These are phyloP conservation scores for Epichloe sylvatica DNA, from an alignment of 2,329 filamentous ascomycete species.

Conservation along the genomic window DNA sequence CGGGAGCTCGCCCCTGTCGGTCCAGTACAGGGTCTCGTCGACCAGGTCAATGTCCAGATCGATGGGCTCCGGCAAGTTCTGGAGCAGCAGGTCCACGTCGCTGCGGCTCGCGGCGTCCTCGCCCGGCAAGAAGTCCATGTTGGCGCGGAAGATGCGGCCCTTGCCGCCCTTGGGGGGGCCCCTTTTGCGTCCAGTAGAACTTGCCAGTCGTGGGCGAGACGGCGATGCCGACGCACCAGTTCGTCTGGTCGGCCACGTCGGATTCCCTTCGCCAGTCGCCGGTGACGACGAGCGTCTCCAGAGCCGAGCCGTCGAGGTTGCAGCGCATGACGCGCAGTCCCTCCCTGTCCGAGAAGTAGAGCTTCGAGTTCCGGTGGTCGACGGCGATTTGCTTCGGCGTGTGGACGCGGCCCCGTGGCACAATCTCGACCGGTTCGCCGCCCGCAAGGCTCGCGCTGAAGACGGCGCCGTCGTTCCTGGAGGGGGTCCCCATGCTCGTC, in stretches of 20 bases:
- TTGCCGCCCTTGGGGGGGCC: constrained; percentile 32
- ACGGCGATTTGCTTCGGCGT: constrained; percentile 34
- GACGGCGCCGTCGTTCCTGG: constrained; percentile 27
- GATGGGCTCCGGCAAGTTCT: constrained; percentile 39
- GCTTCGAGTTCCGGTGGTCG: constrained; percentile 14
- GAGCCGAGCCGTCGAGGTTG: constrained; percentile 23
- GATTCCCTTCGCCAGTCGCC: constrained; percentile 13
- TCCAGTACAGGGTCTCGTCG: constrained; percentile 39
- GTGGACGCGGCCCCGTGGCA: constrained; percentile 29
- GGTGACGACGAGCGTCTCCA: constrained; percentile 27
- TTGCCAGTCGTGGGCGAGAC: constrained; percentile 27
- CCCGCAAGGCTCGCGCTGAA: constrained; percentile 36
- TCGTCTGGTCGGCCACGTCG: constrained; percentile 17
- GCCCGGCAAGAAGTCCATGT: constrained; percentile 24
- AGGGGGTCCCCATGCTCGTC: constrained; percentile 33
- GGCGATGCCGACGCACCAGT: constrained; percentile 43
- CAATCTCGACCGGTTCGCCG: constrained; percentile 25
- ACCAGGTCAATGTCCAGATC: constrained; percentile 40
- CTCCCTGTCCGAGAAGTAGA: constrained; percentile 32
- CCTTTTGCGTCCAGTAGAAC: constrained; percentile 50
- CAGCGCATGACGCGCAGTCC: constrained; percentile 26
- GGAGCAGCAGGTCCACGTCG: constrained; percentile 29
- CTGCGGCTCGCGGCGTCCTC: constrained; percentile 20
- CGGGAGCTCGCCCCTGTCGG: constrained; percentile 44
- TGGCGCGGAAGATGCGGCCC: constrained; percentile 39